Evolutionary conservation across 2,329 filamentous ascomycete species (phyloP).

Genomic region (Drechmeria coniospora): DNA sequence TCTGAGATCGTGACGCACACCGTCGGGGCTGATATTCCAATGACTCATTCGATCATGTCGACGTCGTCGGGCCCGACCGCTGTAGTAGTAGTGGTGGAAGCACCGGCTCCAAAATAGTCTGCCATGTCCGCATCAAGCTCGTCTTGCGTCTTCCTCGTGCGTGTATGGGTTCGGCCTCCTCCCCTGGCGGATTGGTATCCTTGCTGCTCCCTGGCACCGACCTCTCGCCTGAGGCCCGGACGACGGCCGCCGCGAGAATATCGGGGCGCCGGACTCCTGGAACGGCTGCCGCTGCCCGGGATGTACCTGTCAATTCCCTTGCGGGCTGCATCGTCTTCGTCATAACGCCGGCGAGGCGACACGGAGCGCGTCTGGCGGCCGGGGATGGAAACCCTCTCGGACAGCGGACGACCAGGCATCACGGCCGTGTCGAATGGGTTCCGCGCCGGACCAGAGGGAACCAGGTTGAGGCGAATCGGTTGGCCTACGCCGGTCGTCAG

Average conservation of each 20-base stretch:
- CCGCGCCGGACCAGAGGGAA: constrained; percentile 35
- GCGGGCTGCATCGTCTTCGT: constrained; percentile 42
- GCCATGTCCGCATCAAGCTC: constrained; percentile 95
- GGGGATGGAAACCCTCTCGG: constrained; percentile 44
- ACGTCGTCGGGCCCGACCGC: constrained; percentile 36
- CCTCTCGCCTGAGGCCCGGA: constrained; percentile 32
- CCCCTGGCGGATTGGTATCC: too few relatives aligned
- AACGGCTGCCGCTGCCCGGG: constrained; percentile 40
- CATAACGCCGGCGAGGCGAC: constrained; percentile 30
- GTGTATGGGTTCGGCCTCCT: constrained; percentile 28
- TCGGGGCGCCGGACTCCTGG: constrained; percentile 43
- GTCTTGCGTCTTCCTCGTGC: constrained; percentile 73
- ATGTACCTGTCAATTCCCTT: constrained; percentile 68
- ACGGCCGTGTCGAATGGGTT: constrained; percentile 42
- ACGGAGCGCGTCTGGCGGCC: constrained; percentile 46
- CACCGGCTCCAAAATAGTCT: constrained; percentile 58
- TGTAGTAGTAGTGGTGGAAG: constrained; percentile 22
- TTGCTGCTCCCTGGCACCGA: constrained; percentile 13
- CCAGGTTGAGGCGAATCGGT: constrained; percentile 59
- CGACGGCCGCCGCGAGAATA: constrained; percentile 36
- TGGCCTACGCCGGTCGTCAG: constrained; percentile 35
- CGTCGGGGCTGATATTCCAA: too few relatives aligned
- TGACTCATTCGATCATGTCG: constrained; percentile 50
- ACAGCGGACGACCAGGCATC: constrained; percentile 39
- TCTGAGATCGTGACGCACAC: too few relatives aligned